Evolutionary conservation across 257 asterid species (phyloP).

Genomic region (Mitragyna speciosa): DNA sequence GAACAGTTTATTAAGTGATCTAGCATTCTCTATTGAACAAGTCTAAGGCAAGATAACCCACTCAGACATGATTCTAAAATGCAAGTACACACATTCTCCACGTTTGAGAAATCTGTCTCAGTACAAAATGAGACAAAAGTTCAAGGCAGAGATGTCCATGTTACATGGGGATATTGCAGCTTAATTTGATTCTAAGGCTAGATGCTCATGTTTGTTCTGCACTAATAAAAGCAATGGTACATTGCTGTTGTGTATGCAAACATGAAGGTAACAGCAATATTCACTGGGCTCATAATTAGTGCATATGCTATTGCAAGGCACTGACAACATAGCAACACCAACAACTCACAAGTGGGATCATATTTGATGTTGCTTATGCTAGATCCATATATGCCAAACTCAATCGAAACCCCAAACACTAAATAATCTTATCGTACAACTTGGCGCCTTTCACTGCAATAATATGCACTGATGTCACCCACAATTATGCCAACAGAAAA

Average conservation of each 20-base stretch:
- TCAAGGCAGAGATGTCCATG: neutral
- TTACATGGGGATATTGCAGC: neutral
- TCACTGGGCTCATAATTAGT: neutral
- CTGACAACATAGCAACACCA: neutral
- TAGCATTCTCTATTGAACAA: neutral
- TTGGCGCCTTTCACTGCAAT: neutral
- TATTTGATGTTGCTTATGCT: neutral
- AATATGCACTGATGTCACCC: neutral
- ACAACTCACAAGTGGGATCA: neutral
- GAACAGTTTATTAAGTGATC: neutral
- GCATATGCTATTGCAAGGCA: constrained; percentile 11
- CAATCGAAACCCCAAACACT: neutral
- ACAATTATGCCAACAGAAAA: neutral
- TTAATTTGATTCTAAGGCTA: neutral
- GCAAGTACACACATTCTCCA: neutral
- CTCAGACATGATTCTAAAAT: neutral
- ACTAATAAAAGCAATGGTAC: neutral
- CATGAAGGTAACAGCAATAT: neutral
- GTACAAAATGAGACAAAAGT: neutral
- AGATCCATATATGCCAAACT: constrained; percentile 5
- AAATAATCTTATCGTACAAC: neutral
- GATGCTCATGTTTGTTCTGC: constrained; percentile 2
- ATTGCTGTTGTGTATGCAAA: neutral
- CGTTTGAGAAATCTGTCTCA: neutral
- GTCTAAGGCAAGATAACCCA: neutral